Evolutionary conservation across 2,329 filamentous ascomycete genomes (phyloP).

Genomic region (Scolecobasidium constrictum): DNA sequence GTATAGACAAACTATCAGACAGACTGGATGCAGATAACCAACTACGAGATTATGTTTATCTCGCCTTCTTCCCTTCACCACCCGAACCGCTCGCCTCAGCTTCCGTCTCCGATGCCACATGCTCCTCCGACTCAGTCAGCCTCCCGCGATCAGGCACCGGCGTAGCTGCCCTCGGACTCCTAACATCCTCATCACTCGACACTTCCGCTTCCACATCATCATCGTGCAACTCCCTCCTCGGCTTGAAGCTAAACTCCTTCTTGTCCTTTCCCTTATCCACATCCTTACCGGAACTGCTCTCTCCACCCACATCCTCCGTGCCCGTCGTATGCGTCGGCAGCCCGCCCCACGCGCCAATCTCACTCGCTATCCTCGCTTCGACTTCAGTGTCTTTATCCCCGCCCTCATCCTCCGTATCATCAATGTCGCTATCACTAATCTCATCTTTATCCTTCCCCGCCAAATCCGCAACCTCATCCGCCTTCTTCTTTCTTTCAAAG

Average conservation of each 20-base stretch:
- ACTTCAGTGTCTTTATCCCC: no score
- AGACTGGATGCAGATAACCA: no score
- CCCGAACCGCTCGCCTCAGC: no score
- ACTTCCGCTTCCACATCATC: no score
- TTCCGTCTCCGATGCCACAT: no score
- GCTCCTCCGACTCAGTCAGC: no score
- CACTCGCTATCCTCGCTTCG: conserved; percentile 11
- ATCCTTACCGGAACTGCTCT: neutral
- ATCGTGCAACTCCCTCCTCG: neutral
- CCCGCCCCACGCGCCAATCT: neutral
- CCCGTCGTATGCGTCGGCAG: neutral
- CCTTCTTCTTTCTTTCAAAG: conserved; percentile 67
- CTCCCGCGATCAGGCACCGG: no score
- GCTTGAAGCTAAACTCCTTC: neutral
- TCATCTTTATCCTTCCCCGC: conserved; percentile 18
- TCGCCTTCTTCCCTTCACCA: no score
- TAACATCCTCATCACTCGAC: neutral
- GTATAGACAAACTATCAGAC: no score
- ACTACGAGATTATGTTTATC: no score
- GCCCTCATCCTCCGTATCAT: conserved; percentile 11
- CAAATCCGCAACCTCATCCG: conserved; percentile 17
- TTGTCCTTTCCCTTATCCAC: no score
- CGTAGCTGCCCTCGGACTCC: no score
- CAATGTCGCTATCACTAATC: conserved; percentile 7
- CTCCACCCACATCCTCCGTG: neutral